Percentiles rank a stretch among this genome's conserved stretches.
Evolutionary conservation across 2,329 filamentous ascomycete genomes (phyloP).

Genomic region (Neoarthrinium moseri): DNA sequence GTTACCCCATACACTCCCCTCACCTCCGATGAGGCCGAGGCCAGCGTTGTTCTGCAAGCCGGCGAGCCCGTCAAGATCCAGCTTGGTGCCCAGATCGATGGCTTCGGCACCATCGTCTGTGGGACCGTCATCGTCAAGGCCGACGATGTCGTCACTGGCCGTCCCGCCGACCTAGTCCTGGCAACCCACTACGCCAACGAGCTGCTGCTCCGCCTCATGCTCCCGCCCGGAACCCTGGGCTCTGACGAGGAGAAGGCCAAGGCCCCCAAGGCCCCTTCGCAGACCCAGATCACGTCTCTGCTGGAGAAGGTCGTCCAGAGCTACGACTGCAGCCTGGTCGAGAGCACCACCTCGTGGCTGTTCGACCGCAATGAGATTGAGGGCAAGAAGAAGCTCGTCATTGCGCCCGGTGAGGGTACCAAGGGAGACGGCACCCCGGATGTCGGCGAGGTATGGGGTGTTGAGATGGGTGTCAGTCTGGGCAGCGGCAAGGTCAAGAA

Average conservation of each 20-base stretch:
- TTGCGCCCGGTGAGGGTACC: conserved; percentile 79
- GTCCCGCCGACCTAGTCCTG: conserved; percentile 81
- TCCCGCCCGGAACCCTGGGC: conserved; percentile 86
- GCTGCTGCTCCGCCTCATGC: conserved; percentile 83
- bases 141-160: conserved; percentile 67
- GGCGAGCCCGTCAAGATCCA: conserved; percentile 95
- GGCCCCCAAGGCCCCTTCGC: conserved; percentile 75
- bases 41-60: conserved; percentile 73
- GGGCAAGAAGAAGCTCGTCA: conserved; percentile 94
- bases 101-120: conserved; percentile 94
- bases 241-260: conserved; percentile 96
- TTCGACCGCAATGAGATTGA: conserved; percentile 98
- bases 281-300: conserved; percentile 81
- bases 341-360: conserved; percentile 97
- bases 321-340: conserved; percentile 89
- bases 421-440: conserved; percentile 90
- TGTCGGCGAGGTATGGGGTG: conserved; percentile 93
- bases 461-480: conserved; percentile 90
- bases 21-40: conserved; percentile 81
- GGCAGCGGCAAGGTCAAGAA: conserved; percentile 94
- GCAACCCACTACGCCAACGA: conserved; percentile 96
- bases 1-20: conserved; percentile 97
- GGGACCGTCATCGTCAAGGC: conserved; percentile 79
- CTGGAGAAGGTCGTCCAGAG: conserved; percentile 89
- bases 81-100: conserved; percentile 97